phyloP scores from a whole-genome alignment of 192 early-diverging fungal species.

The Podila horticola region DNA sequence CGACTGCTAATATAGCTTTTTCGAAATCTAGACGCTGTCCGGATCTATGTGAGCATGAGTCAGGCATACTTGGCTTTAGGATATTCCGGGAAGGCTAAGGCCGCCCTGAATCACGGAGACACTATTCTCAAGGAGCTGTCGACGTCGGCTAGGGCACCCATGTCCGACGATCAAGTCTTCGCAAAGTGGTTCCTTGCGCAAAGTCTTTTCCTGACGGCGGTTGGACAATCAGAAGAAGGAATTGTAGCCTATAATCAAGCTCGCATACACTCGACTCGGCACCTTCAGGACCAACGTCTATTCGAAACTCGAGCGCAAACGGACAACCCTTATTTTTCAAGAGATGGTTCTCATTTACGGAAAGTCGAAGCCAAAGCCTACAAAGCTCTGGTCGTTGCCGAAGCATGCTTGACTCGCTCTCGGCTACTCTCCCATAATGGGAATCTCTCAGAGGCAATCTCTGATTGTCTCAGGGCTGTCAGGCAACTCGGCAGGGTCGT shows the following conservation, averaged over 20 bases:
- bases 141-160: not conserved
- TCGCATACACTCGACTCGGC: not conserved
- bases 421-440: conserved; percentile 39
- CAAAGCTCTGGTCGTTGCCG: conserved; percentile 35
- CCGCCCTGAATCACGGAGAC: conserved; percentile 63
- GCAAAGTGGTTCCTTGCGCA: conserved; percentile 64
- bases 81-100: conserved; percentile 78
- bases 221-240: conserved; percentile 70
- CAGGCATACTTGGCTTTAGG: conserved; percentile 70
- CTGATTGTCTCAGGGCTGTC: conserved; percentile 38
- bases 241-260: conserved; percentile 42
- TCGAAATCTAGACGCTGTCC: conserved; percentile 55
- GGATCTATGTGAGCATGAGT: conserved; percentile 60
- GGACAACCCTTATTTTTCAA: not conserved
- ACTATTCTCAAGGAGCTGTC: conserved; percentile 33
- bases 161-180: conserved; percentile 22
- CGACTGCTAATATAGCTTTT: not conserved
- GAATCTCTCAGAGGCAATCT: conserved; percentile 54
- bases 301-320: not conserved
- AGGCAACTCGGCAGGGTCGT: conserved; percentile 49
- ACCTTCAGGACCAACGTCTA: not conserved
- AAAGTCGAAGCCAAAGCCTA: conserved; percentile 19
- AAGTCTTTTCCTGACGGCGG: conserved; percentile 62
- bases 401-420: conserved; percentile 57
- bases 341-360: not conserved